Percentiles rank a stretch among this genome's conserved stretches.
Conservation (phyloP, 1,284 basidiomycete species). For the Phlebopus sp. region DNA sequence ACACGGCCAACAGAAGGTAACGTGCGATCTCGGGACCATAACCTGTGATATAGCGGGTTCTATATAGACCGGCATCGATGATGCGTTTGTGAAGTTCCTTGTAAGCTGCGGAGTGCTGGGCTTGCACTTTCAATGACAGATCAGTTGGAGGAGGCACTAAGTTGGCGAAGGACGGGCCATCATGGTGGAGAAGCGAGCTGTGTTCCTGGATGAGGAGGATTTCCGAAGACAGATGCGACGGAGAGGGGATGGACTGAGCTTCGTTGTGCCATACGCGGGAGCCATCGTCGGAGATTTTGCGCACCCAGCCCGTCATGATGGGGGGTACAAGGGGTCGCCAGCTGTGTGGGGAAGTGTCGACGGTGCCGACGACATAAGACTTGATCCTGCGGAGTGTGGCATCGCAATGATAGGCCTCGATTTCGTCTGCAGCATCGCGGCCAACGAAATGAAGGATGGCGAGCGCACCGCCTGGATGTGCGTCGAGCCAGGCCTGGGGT, state of each 20-base stretch:
- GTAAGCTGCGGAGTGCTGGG: conserved; percentile 77
- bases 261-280: conserved; percentile 59
- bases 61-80: conserved; percentile 80
- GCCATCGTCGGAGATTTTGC: conserved; percentile 43
- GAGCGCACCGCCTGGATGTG: conserved; percentile 89
- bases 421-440: conserved; percentile 92
- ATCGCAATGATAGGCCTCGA: conserved; percentile 87
- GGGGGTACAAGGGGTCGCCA: conserved; percentile 91
- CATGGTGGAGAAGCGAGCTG: conserved; percentile 18
- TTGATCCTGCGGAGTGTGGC: conserved; percentile 64
- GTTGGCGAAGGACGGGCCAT: conserved; percentile 48
- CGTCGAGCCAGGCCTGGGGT: conserved; percentile 77
- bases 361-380: conserved; percentile 73
- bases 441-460: conserved; percentile 95
- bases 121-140: conserved; percentile 63
- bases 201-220: conserved; percentile 58
- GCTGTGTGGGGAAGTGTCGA: conserved; percentile 53
- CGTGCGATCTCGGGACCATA: conserved; percentile 87
- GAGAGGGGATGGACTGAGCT: conserved; percentile 45
- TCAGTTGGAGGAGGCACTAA: conserved; percentile 52
- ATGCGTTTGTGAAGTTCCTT: conserved; percentile 77
- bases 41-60: conserved; percentile 79
- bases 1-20: conserved; percentile 62
- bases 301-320: conserved; percentile 81
- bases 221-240: conserved; percentile 48